Evolutionary conservation across 1,139 yeast species (phyloP).

Genomic region (Sugiyamaella japonica): DNA sequence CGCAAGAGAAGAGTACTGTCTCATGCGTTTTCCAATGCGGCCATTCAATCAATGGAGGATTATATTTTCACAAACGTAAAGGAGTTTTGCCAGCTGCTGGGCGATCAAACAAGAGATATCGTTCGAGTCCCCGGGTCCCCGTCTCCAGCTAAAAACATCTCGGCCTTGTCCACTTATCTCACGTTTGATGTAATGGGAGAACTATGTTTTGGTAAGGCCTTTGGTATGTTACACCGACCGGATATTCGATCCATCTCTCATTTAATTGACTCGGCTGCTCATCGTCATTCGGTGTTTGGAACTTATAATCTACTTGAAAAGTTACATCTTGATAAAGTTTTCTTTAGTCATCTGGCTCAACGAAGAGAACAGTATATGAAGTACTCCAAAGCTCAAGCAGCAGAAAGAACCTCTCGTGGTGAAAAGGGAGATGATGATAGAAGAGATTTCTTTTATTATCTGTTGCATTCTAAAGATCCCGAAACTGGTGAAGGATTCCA

Average conservation of each 20-base stretch:
- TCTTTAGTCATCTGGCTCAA: slow-evolving; percentile 23
- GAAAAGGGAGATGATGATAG: slow-evolving; percentile 21
- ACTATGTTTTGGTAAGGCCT: slow-evolving; percentile 27
- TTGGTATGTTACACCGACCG: slow-evolving; percentile 24
- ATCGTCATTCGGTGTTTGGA: slow-evolving; percentile 25
- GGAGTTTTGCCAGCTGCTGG: slow-evolving; percentile 23
- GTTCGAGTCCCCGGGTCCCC: slow-evolving; percentile 13
- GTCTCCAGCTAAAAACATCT: slow-evolving; percentile 24
- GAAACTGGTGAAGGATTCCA: slow-evolving; percentile 26
- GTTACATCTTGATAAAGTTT: slow-evolving; percentile 24
- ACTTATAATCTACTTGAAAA: slow-evolving; percentile 22
- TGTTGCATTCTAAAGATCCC: slow-evolving; percentile 26
- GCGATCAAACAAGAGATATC: slow-evolving; percentile 23
- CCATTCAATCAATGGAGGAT: slow-evolving; percentile 24
- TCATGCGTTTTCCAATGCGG: slow-evolving; percentile 25
- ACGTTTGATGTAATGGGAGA: slow-evolving; percentile 29
- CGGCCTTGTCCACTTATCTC: slow-evolving; percentile 22
- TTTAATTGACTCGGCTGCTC: slow-evolving; percentile 27
- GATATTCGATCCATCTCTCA: slow-evolving; percentile 24
- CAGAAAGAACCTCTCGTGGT: slow-evolving; percentile 25
- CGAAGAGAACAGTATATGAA: slow-evolving; percentile 24
- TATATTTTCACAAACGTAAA: slow-evolving; percentile 25
- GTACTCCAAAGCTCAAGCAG: slow-evolving; percentile 26
- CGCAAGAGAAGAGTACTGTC: slow-evolving; percentile 26
- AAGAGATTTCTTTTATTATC: slow-evolving; percentile 25